phyloP scores from a whole-genome alignment of 2,329 filamentous ascomycete species.

The Coleophoma eucalyptorum region DNA sequence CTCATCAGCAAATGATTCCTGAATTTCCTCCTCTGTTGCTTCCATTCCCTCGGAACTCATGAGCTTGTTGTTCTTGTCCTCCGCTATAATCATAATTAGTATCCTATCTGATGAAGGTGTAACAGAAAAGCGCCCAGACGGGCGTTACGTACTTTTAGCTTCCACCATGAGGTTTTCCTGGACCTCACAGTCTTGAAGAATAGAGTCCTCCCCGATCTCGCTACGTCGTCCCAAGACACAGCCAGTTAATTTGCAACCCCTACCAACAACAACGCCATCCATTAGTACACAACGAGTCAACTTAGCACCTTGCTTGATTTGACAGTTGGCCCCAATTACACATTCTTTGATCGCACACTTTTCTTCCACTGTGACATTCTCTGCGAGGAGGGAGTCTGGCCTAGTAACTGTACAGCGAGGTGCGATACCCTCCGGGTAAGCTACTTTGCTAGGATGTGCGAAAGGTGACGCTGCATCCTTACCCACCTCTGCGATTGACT shows the following conservation, averaged over 20 bases:
- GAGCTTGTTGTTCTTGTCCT: slow-evolving; percentile 64
- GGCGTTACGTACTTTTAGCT: slow-evolving; percentile 57
- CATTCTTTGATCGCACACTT: slow-evolving; percentile 90
- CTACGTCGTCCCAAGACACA: slow-evolving; percentile 82
- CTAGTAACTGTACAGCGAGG: slow-evolving; percentile 77
- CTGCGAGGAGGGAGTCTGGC: slow-evolving; percentile 76
- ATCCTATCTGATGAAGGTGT: slow-evolving; percentile 12
- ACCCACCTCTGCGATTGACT: slow-evolving; percentile 62
- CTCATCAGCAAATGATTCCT: slow-evolving; percentile 35
- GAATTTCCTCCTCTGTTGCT: slow-evolving; percentile 58
- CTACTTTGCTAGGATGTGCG: slow-evolving; percentile 74
- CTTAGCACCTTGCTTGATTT: slow-evolving; percentile 81
- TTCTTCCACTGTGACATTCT: slow-evolving; percentile 86
- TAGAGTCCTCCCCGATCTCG: slow-evolving; percentile 75
- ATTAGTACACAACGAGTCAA: slow-evolving; percentile 86
- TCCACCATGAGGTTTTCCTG: slow-evolving; percentile 87
- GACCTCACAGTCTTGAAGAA: slow-evolving; percentile 87
- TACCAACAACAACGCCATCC: slow-evolving; percentile 84
- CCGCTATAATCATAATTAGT: slow-evolving; percentile 42
- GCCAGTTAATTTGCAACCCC: slow-evolving; percentile 78
- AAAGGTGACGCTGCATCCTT: slow-evolving; percentile 62
- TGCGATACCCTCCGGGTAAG: slow-evolving; percentile 79
- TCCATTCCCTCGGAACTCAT: slow-evolving; percentile 66
- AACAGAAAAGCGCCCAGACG: background rate
- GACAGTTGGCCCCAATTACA: slow-evolving; percentile 83